These are phyloP conservation scores for Cenococcum geophilum DNA, from an alignment of 495 filamentous ascomycete species.

Conservation along the genomic window DNA sequence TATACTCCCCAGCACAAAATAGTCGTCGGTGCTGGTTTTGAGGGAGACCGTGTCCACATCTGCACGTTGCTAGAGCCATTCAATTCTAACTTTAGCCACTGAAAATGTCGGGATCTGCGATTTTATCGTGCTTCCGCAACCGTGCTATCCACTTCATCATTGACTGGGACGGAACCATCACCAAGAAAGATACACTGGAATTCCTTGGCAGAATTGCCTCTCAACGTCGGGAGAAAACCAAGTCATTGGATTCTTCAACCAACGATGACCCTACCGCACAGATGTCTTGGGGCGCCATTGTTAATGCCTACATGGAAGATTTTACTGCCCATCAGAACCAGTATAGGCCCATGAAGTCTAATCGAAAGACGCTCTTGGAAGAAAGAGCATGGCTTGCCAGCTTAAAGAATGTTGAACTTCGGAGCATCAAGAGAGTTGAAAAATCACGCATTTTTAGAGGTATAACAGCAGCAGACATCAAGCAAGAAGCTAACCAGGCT, in stretches of 20 bases:
- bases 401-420: slow-evolving; percentile 24
- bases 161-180: slow-evolving; percentile 41
- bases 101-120: neutral
- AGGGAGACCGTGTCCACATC: neutral
- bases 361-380: slow-evolving; percentile 8
- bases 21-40: too few relatives aligned
- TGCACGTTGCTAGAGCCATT: neutral
- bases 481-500: slow-evolving; percentile 11
- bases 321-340: slow-evolving; percentile 11
- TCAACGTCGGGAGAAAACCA: slow-evolving; percentile 2
- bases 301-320: slow-evolving; percentile 24
- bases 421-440: slow-evolving; percentile 22
- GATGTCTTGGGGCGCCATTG: slow-evolving; percentile 22
- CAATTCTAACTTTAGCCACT: neutral
- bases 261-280: neutral
- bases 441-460: slow-evolving; percentile 20
- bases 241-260: neutral
- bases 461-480: slow-evolving; percentile 21
- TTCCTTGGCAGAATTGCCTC: slow-evolving; percentile 28
- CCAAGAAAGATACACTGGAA: slow-evolving; percentile 33
- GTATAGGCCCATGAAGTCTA: slow-evolving; percentile 9
- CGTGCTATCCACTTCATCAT: slow-evolving; percentile 31
- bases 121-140: neutral
- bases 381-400: slow-evolving; percentile 27
- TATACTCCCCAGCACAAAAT: too few relatives aligned